Evolutionary conservation across 768 basidiomycete species (phyloP), one percentile per base, ranked within the genome.

Genomic region (Naganishia vaughanmartiniae): DNA sequence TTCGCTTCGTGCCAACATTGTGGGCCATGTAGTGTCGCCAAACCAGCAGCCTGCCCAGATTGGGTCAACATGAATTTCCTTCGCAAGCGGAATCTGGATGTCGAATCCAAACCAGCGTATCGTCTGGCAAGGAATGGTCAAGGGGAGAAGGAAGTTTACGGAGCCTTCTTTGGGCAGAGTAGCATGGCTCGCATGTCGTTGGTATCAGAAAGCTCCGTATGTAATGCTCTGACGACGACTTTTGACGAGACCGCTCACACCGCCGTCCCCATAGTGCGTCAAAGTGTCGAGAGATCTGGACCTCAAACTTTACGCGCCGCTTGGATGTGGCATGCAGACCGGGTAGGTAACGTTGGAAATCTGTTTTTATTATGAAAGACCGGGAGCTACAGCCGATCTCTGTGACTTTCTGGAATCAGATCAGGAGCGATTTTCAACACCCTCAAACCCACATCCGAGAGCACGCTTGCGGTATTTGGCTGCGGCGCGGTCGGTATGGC

Each of bases 301-400:
- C 24, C 56, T 69, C 34, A 63, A 60, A 31, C 28, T 51, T 4
- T 63, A 57, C 53, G 68, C 68, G 17, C 68, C 68, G 4, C 55
- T 69, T 4, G 68, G 68, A 19, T 69, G 68, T 26, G 68, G 68
- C 21, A 69, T 69, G 68, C 68, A 69, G 42, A 69, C 68, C 7
- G 68, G 68, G 67, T 56, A 45, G 10, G 67, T 15, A 55, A 51
- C 1, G 24, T n/a, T 12, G n/a, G 12, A 4, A 46, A 6, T 5
- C 45, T 17, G 7, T 4, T 15, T 21, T 15, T 9, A 42, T 42
- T 46, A 21, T 17, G 45, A 6, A 46, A 46, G 17, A 15, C 7
- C 4, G 45, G 15, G 4, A 21, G 3, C 45, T 6, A 15, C 45
- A 15, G n/a, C 15, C 15, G 45, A 15, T 10, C 3, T 42, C 63